Evolutionary conservation across 257 asterid genomes (phyloP), one percentile per base, ranked within the genome.

Genomic region (Coffea eugenioides): DNA sequence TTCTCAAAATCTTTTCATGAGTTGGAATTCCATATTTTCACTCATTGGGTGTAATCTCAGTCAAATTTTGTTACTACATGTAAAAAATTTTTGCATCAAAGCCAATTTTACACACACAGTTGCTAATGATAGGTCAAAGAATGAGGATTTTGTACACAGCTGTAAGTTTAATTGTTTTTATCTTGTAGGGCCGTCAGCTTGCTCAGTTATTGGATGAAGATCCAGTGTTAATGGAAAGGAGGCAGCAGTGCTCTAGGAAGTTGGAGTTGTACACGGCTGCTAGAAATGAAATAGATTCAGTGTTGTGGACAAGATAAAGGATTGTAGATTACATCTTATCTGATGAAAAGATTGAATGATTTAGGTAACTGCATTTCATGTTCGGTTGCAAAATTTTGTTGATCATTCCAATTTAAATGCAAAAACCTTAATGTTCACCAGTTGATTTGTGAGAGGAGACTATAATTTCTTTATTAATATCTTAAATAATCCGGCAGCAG

Each of bases 191-290:
- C 8, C 85, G 89, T 83, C 90, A 88, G 66, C 97, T 94, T 0
- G 85, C 83, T 2, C 91, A 89, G 2, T 80, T 94, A 69, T 79
- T 94, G 73, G 97, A 94, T 39, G 98, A 94, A 86, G 98, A 94
- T 85, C 97, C 98, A 0, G 78, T 97, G 8, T 81, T 94, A 89
- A 94, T 94, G 97, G 98, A 89, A 88, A 94, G 83, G 86, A 92
- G 98, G 81, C 83, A 27, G 46, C 89, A 94, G 73, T 85, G 84
- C 76, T 97, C 92, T 1, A 91, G 91, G 82, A 89, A 96, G 88
- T 96, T 94, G 25, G 93, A 92, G 80, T 86, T 94, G 46, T 94
- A 91, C 92, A 91, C 91, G 94, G 89, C 88, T 85, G 97, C 97
- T 10, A 90, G 97, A 82, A 97, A 94, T 54, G 98, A 94, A 81